Base-by-base conservation (phyloP, 805 yeast species). In the Schizosaccharomyces japonicus region DNA sequence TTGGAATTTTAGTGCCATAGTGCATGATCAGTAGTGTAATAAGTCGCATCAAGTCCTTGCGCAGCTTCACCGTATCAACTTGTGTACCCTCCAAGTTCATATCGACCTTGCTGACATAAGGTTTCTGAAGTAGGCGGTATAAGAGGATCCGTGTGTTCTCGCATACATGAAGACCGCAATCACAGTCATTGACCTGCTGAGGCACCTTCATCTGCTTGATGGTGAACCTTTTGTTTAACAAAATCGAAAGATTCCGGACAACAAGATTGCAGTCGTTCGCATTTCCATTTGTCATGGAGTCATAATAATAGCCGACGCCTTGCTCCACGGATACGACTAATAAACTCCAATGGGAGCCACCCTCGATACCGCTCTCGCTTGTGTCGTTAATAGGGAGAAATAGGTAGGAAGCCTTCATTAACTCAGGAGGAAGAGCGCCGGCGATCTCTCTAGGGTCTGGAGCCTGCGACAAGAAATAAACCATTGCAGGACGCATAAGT, bases 271-370 rank as follows among this genome's bases (percentile, higher is more conserved):
- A 57, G 25, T 62, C 68, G 0, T 52, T 46, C 17, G 61, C 64
- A 48, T 72, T 72, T 27, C 66, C 67, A 5, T 60, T 58, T 7
- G 57, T 59, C 73, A 73, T 60, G 44, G 80, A 73, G 55, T 80
- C 90, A 56, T 74, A 77, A 8, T 77, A 62, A 21, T 64, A 65
- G 2, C 76, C 69, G 29, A 60, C 64, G 15, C 63, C 60, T 36
- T 72, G 77, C 11, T 67, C 58, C 6, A 69, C 51, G 30, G 69
- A 66, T 5, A 75, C 63, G 13, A 79, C 66, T 11, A 76, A 66
- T 13, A 80, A 60, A 0, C 80, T 74, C 90, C 92, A 80, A 60
- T 80, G 90, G 44, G 74, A 75, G 1, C 87, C 90, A 15, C 76
- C 75, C 51, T 73, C 79, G 2, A 69, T 72, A 0, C 62, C 61